Percentiles rank a stretch among this genome's conserved stretches.
These are phyloP conservation scores for Hygrocybe punicea DNA, from an alignment of 768 basidiomycete species.

Conservation along the genomic window DNA sequence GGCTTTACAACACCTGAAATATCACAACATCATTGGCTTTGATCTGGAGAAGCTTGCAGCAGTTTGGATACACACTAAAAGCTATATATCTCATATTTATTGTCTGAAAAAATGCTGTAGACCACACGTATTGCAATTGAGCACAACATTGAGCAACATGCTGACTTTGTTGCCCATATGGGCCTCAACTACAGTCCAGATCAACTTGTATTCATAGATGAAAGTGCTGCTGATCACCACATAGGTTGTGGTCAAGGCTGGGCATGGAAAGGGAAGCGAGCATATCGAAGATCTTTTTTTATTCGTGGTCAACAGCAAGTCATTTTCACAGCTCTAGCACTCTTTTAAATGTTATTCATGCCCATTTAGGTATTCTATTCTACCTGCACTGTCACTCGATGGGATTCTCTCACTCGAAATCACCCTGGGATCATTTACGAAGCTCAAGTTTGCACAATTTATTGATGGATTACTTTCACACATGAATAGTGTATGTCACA, in stretches of 20 bases:
- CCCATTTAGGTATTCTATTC: slow-evolving; percentile 29
- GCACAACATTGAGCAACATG: slow-evolving; percentile 13
- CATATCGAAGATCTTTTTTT: slow-evolving; percentile 26
- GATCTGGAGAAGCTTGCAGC: slow-evolving; percentile 15
- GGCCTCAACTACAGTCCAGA: slow-evolving; percentile 19
- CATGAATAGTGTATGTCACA: slow-evolving; percentile 28
- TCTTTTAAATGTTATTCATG: neutral
- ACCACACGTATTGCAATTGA: slow-evolving; percentile 15
- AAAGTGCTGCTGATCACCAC: slow-evolving; percentile 27
- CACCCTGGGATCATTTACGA: slow-evolving; percentile 28
- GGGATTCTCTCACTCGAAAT: slow-evolving; percentile 33
- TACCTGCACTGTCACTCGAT: slow-evolving; percentile 34
- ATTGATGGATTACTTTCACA: slow-evolving; percentile 29
- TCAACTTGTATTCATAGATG: slow-evolving; percentile 28
- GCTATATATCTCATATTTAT: neutral
- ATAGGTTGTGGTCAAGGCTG: slow-evolving; percentile 22
- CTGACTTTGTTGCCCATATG: slow-evolving; percentile 13
- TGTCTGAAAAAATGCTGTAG: slow-evolving; percentile 14
- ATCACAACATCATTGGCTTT: slow-evolving; percentile 4
- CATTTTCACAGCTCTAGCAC: slow-evolving; percentile 15
- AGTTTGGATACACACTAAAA: slow-evolving; percentile 18
- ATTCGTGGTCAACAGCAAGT: slow-evolving; percentile 21
- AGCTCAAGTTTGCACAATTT: slow-evolving; percentile 27
- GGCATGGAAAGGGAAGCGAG: slow-evolving; percentile 21
- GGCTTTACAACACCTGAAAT: slow-evolving; percentile 5